Percentiles rank a stretch among this genome's conserved stretches.
Evolutionary conservation across 192 early-diverging fungal genomes (phyloP).

Genomic region (Piromyces finnis): DNA sequence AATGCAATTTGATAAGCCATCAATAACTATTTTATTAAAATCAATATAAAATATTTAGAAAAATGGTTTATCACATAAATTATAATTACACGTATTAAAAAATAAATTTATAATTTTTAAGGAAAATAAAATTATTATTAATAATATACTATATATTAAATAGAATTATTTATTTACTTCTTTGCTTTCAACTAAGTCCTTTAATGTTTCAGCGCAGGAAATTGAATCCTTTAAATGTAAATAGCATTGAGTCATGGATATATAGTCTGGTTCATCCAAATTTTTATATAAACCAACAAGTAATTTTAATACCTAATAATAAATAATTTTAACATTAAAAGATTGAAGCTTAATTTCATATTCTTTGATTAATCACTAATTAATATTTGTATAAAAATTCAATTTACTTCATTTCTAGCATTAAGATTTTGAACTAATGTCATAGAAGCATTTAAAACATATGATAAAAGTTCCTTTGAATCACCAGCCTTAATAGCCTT

Average conservation of each 20-base stretch:
- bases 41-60: background rate
- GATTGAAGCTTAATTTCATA: background rate
- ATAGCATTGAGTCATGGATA: slow-evolving; percentile 77
- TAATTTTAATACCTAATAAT: slow-evolving; percentile 37
- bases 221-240: slow-evolving; percentile 73
- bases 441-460: slow-evolving; percentile 70
- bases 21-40: slow-evolving; percentile 28
- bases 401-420: slow-evolving; percentile 59
- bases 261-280: slow-evolving; percentile 71
- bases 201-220: slow-evolving; percentile 54
- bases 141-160: too few species aligned
- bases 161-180: slow-evolving; percentile 36
- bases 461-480: slow-evolving; percentile 51
- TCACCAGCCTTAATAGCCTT: slow-evolving; percentile 55
- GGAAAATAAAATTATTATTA: too few species aligned
- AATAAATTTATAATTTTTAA: too few species aligned
- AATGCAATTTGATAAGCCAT: slow-evolving; percentile 96
- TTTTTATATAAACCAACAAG: slow-evolving; percentile 57
- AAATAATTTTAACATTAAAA: background rate
- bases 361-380: too few species aligned
- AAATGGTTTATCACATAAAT: too few species aligned
- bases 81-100: too few species aligned
- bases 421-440: slow-evolving; percentile 64
- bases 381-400: too few species aligned
- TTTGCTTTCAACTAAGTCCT: slow-evolving; percentile 38